Evolutionary conservation across 225 moss, liverwort and hornwort genomes (phyloP).

Genomic region (Thuidium tamariscinum): DNA sequence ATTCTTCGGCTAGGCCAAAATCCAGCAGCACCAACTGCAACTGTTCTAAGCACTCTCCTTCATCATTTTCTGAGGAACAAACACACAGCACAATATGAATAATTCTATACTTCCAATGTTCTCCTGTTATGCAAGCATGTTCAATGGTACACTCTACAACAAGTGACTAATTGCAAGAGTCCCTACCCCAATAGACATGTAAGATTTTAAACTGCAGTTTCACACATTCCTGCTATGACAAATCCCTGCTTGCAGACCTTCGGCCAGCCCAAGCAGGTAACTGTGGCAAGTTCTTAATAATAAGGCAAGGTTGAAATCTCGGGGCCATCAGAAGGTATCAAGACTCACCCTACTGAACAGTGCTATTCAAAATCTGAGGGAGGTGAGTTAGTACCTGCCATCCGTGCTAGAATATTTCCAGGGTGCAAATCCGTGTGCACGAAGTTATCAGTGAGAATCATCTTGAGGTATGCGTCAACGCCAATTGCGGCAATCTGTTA

Average conservation of each 20-base stretch:
- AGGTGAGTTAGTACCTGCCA: conserved; percentile 33
- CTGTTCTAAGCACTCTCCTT: conserved; percentile 44
- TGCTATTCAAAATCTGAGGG: background rate
- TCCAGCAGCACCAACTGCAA: conserved; percentile 85
- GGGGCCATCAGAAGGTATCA: background rate
- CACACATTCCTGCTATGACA: background rate
- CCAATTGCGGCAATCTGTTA: conserved; percentile 89
- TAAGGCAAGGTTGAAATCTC: background rate
- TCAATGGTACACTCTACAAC: background rate
- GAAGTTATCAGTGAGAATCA: conserved; percentile 93
- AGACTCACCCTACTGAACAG: background rate
- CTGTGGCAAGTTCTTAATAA: background rate
- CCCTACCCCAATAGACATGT: background rate
- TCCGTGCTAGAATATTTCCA: conserved; percentile 85
- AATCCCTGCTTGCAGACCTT: background rate
- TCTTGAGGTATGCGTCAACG: conserved; percentile 94
- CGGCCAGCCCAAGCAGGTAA: background rate
- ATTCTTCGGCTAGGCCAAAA: conserved; percentile 90
- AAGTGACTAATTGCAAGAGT: background rate
- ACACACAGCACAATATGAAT: background rate
- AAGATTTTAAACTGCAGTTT: background rate
- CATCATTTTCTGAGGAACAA: conserved; percentile 32
- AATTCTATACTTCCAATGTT: background rate
- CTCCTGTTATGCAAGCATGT: background rate
- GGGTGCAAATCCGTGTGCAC: conserved; percentile 96